Evolutionary conservation across 202 grass and related monocot genomes (phyloP), one percentile per base, ranked within the genome.

Genomic region (Digitaria exilis): DNA sequence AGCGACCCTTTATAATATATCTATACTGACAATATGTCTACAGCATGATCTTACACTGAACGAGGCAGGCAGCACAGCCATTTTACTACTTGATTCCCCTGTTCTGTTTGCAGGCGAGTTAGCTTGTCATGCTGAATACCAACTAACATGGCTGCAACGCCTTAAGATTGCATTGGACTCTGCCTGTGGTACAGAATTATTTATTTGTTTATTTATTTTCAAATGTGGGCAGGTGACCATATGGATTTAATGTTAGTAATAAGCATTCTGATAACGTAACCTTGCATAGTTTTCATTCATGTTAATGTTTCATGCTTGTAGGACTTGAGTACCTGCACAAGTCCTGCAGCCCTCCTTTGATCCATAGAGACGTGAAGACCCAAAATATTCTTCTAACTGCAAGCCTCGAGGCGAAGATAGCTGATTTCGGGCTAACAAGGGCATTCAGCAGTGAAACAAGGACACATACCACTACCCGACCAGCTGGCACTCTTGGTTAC

Each of bases 121-220:
- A 30, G 56, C 4, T 62, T 1, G 16, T 77, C 24, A 5, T 19
- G 25, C 24, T 46, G 39, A 30, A 54, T 9, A 22, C 15, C 44
- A 8, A 18, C 35, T 67, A 2, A 67, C 21, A 49, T 84, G 82
- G 82, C 63, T 35, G 49, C 73, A 84, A 44, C 73, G 82, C 19
- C 50, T 84, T 26, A 77, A 69, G 13, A 77, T 84, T 14, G 82
- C 63, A 28, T 43, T 77, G 9, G 73, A 31, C 37, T 77, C 82
- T 59, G 82, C 82, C 28, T 7, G 69, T 7, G 72, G 82, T 84
- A 75, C 4, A 9, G 16, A 71, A 58, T 51, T 60, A 60, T 76
- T 22, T 3, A 22, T 42, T 22, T 76, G n/a, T n/a, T n/a, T n/a
- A n/a, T n/a, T n/a, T n/a, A n/a, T n/a, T 39, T 67, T 3, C 37